phyloP scores from a whole-genome alignment of 768 basidiomycete species.

The Boletellus sp. region DNA sequence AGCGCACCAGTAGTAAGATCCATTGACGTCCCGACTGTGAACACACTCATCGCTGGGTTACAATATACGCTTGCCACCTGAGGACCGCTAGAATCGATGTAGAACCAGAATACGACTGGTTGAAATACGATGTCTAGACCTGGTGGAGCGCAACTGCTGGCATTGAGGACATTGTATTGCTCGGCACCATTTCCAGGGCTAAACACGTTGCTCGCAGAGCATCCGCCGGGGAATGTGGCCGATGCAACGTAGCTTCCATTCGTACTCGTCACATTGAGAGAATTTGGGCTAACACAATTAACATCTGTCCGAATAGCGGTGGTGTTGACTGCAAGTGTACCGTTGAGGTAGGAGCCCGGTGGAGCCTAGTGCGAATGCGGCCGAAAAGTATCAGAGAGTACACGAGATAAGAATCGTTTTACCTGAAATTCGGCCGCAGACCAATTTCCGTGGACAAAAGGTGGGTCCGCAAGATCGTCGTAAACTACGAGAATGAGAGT shows the following conservation, averaged over 20 bases:
- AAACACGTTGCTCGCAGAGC: constrained; percentile 37
- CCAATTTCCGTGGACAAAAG: constrained; percentile 53
- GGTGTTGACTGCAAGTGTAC: constrained; percentile 49
- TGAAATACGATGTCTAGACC: constrained; percentile 37
- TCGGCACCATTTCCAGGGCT: constrained; percentile 34
- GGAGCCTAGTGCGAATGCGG: constrained; percentile 38
- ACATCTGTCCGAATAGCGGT: constrained; percentile 42
- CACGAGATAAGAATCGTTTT: constrained; percentile 6
- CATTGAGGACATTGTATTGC: constrained; percentile 50
- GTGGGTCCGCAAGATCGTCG: constrained; percentile 49
- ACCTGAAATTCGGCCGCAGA: constrained; percentile 53
- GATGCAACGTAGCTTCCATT: constrained; percentile 35
- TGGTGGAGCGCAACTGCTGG: constrained; percentile 29
- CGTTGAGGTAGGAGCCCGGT: constrained; percentile 43
- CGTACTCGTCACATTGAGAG: constrained; percentile 22
- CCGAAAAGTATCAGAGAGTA: neutral
- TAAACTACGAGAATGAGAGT: constrained; percentile 21
- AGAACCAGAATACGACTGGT: constrained; percentile 71
- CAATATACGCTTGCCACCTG: constrained; percentile 57
- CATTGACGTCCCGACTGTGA: constrained; percentile 41
- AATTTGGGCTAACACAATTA: constrained; percentile 44
- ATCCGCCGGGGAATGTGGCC: constrained; percentile 49
- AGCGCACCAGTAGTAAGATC: constrained; percentile 44
- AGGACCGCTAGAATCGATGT: constrained; percentile 34
- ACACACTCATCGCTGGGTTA: constrained; percentile 44